Evolutionary conservation across 225 moss, liverwort and hornwort genomes (phyloP).

Genomic region (Takakia lepidozioides): DNA sequence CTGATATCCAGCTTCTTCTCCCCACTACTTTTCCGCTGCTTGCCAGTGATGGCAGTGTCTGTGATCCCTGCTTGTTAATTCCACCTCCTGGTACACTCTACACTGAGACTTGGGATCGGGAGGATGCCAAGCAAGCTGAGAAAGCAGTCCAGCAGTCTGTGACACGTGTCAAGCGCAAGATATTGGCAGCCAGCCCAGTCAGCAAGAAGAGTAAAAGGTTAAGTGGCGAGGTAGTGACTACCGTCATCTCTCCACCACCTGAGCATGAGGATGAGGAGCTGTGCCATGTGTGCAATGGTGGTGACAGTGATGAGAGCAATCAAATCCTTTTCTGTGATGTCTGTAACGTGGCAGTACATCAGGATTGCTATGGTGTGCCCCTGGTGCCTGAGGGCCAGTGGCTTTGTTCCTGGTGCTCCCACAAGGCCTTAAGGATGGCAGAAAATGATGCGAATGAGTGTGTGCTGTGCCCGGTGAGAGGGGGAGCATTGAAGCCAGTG

Average conservation of each 20-base stretch:
- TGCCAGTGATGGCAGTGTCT: constrained; percentile 24
- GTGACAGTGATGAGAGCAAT: constrained; percentile 59
- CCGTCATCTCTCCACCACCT: constrained; percentile 47
- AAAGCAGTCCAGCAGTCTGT: constrained; percentile 32
- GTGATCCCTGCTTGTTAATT: constrained; percentile 44
- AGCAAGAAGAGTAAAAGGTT: constrained; percentile 59
- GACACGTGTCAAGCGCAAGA: constrained; percentile 52
- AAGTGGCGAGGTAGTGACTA: constrained; percentile 40
- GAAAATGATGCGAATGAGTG: constrained; percentile 41
- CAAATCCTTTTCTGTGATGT: constrained; percentile 57
- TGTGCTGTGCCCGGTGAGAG: constrained; percentile 61
- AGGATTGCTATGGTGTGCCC: constrained; percentile 63
- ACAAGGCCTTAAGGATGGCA: constrained; percentile 26
- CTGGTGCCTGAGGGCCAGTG: constrained; percentile 63
- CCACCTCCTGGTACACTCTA: constrained; percentile 46
- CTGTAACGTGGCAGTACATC: constrained; percentile 65
- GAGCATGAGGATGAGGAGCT: constrained; percentile 62
- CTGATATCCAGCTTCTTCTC: constrained; percentile 45
- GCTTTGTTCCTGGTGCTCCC: constrained; percentile 58
- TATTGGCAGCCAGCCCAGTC: constrained; percentile 33
- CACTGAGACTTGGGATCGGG: constrained; percentile 42
- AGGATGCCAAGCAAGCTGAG: constrained; percentile 35
- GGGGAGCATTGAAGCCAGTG: constrained; percentile 64
- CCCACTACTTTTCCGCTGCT: constrained; percentile 33
- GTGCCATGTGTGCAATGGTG: constrained; percentile 62